These are phyloP conservation scores for Ogataea sp. DNA, from an alignment of 805 yeast species.

Conservation along the genomic window DNA sequence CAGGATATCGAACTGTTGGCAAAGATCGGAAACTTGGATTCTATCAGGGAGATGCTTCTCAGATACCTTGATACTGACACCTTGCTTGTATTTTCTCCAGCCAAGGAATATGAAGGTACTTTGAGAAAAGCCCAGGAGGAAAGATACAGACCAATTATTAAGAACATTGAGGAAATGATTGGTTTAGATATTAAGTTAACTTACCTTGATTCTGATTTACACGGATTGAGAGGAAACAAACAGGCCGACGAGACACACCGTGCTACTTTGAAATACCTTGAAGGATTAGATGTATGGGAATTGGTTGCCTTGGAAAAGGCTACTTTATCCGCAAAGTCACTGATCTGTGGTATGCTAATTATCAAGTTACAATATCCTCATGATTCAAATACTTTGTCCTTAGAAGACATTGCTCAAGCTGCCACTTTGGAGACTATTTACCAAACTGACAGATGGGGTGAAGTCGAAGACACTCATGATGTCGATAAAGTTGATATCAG, in stretches of 20 bases:
- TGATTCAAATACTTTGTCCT: constrained; percentile 27
- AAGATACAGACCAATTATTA: constrained; percentile 66
- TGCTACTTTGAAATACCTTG: constrained; percentile 60
- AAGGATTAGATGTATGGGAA: constrained; percentile 60
- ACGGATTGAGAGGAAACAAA: constrained; percentile 73
- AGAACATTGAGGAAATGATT: constrained; percentile 54
- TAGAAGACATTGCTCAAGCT: constrained; percentile 68
- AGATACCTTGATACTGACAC: constrained; percentile 94
- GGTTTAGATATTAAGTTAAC: constrained; percentile 34
- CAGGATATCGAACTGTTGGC: constrained; percentile 41
- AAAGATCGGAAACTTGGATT: constrained; percentile 54
- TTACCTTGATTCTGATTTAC: constrained; percentile 69
- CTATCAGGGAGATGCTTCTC: constrained; percentile 52
- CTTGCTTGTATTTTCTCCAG: constrained; percentile 76
- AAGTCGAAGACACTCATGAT: constrained; percentile 97
- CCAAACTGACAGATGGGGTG: constrained; percentile 94
- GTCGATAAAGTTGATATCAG: constrained; percentile 89
- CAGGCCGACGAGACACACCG: constrained; percentile 55
- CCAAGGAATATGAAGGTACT: constrained; percentile 72
- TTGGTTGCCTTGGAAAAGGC: constrained; percentile 86
- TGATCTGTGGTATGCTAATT: constrained; percentile 70
- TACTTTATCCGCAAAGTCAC: constrained; percentile 78
- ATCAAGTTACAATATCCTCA: constrained; percentile 33
- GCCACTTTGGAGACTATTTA: constrained; percentile 75
- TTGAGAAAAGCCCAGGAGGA: constrained; percentile 76